These are phyloP conservation scores for Geranium brycei DNA, from an alignment of 345 rosid species.

Conservation along the genomic window DNA sequence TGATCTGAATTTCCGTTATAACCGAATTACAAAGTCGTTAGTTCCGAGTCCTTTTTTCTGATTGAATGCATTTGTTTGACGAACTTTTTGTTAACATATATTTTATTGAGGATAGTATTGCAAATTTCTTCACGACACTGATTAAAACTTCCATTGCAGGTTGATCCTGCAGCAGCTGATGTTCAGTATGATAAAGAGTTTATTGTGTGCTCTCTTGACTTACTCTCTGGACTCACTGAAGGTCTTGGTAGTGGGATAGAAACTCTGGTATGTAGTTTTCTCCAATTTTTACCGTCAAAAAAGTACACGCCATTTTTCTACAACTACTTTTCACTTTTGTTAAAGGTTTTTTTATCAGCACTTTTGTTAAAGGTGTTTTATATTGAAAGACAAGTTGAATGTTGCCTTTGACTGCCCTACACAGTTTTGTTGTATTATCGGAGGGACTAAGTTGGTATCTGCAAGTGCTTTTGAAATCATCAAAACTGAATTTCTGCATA, in stretches of 20 bases:
- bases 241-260: slow-evolving; percentile 89
- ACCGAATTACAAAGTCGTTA: neutral
- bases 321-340: too few species aligned
- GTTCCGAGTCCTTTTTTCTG: neutral
- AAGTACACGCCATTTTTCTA: neutral
- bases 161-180: slow-evolving; percentile 63
- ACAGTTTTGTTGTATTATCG: too few species aligned
- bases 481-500: neutral
- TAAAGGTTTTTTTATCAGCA: too few species aligned
- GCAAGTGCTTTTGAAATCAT: neutral
- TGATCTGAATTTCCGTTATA: neutral
- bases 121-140: neutral
- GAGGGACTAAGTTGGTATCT: neutral
- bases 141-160: slow-evolving; percentile 32
- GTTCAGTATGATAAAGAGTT: slow-evolving; percentile 81
- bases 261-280: slow-evolving; percentile 50
- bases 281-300: slow-evolving; percentile 7
- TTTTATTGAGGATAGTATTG: neutral
- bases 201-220: slow-evolving; percentile 79
- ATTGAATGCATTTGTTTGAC: neutral
- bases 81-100: neutral
- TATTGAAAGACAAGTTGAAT: neutral
- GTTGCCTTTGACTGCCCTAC: neutral
- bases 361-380: neutral
- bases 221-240: slow-evolving; percentile 90